Evolutionary conservation across 345 rosid species (phyloP).

Genomic region (Raphanus raphanistrum): DNA sequence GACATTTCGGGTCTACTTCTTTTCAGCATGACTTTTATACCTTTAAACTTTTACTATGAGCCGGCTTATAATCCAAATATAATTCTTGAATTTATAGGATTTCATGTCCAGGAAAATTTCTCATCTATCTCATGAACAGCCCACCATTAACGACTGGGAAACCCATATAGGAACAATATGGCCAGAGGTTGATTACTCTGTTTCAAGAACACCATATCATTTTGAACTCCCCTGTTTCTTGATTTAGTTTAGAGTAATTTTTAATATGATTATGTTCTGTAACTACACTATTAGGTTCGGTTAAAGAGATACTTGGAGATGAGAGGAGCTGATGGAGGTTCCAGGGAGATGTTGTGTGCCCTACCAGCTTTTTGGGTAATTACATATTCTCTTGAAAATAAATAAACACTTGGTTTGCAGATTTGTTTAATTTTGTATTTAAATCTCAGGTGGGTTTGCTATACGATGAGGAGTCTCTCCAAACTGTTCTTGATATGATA

Average conservation of each 20-base stretch:
- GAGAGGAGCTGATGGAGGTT: slow-evolving; percentile 99
- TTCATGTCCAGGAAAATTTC: not conserved
- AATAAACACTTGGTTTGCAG: not conserved
- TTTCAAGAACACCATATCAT: not conserved
- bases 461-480: slow-evolving; percentile 83
- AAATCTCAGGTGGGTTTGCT: slow-evolving; percentile 72
- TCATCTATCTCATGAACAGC: slow-evolving; percentile 10
- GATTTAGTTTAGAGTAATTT: not conserved
- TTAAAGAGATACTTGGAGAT: slow-evolving; percentile 94
- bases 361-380: slow-evolving; percentile 96
- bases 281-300: slow-evolving; percentile 58
- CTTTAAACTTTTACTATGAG: not conserved
- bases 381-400: slow-evolving; percentile 10
- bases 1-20: not conserved
- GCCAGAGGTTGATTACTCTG: not conserved
- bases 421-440: not conserved
- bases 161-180: slow-evolving; percentile 6
- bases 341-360: slow-evolving; percentile 91
- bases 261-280: not conserved
- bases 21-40: not conserved
- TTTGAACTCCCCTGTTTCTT: slow-evolving; percentile 7
- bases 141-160: slow-evolving; percentile 5
- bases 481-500: slow-evolving; percentile 61
- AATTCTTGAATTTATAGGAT: not conserved
- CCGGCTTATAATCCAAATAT: not conserved